Conservation (phyloP, 345 rosid species). For the Brassica carinata region DNA sequence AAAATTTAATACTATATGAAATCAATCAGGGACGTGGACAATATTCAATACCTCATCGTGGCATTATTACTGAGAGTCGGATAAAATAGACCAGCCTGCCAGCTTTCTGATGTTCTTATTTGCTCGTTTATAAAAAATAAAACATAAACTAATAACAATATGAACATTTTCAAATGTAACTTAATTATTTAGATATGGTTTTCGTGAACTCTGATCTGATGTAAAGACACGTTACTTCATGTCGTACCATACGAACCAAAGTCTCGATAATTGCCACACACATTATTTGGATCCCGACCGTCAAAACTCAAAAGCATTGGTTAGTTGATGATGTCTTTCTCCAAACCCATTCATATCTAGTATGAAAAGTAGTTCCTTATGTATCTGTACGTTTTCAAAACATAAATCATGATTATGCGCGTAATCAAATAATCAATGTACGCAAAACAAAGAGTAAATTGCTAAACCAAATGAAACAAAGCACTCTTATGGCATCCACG, state of each 20-base stretch:
- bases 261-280: slow-evolving; percentile 11
- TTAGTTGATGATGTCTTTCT: slow-evolving; percentile 9
- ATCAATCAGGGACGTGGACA: not conserved
- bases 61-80: not conserved
- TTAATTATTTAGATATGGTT: not conserved
- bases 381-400: not conserved
- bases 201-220: slow-evolving; percentile 17
- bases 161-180: not conserved
- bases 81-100: not conserved
- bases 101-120: not conserved
- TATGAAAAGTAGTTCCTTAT: slow-evolving; percentile 13
- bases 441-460: not conserved
- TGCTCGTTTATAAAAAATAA: not conserved
- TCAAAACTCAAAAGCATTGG: not conserved
- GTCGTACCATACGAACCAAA: slow-evolving; percentile 11
- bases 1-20: not conserved
- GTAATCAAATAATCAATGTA: not conserved
- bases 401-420: not conserved
- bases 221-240: slow-evolving; percentile 20
- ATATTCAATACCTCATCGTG: not conserved
- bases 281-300: slow-evolving; percentile 14
- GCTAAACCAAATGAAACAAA: not conserved
- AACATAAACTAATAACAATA: not conserved
- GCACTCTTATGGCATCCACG: slow-evolving; percentile 14
- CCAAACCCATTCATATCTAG: not conserved